Percentiles rank a stretch among this genome's conserved stretches.
Evolutionary conservation across 768 basidiomycete genomes (phyloP).

Genomic region (Pisolithus marmoratus): DNA sequence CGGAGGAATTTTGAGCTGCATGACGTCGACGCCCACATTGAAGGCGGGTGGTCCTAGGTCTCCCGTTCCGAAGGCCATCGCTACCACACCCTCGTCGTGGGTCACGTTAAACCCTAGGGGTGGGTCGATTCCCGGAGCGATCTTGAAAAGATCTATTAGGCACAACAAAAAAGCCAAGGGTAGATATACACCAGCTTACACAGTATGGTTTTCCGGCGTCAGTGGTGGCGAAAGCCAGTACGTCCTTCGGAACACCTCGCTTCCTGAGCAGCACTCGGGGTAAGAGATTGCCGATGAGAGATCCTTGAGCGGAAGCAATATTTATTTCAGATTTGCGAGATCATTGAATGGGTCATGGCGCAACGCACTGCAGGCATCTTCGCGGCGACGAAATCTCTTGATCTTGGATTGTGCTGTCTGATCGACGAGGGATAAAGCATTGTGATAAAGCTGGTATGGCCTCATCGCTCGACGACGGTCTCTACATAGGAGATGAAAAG

Average conservation of each 20-base stretch:
- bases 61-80: constrained; percentile 50
- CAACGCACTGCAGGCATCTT: constrained; percentile 68
- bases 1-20: constrained; percentile 64
- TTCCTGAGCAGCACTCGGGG: constrained; percentile 58
- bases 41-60: constrained; percentile 51
- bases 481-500: not conserved
- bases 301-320: constrained; percentile 42
- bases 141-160: constrained; percentile 29
- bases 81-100: constrained; percentile 71
- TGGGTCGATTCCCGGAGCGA: constrained; percentile 38
- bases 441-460: constrained; percentile 52
- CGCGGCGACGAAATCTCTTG: constrained; percentile 60
- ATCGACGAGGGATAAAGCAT: constrained; percentile 55
- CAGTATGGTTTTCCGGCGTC: constrained; percentile 72
- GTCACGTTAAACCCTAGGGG: constrained; percentile 75
- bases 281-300: constrained; percentile 71
- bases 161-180: not conserved
- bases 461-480: constrained; percentile 6
- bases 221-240: constrained; percentile 52
- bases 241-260: constrained; percentile 42
- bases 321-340: not conserved
- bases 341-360: not conserved
- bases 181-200: constrained; percentile 33
- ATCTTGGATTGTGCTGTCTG: constrained; percentile 50
- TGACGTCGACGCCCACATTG: constrained; percentile 71